Evolutionary conservation across 2,329 filamentous ascomycete genomes (phyloP).

Genomic region (Pezicula neosporulosa): DNA sequence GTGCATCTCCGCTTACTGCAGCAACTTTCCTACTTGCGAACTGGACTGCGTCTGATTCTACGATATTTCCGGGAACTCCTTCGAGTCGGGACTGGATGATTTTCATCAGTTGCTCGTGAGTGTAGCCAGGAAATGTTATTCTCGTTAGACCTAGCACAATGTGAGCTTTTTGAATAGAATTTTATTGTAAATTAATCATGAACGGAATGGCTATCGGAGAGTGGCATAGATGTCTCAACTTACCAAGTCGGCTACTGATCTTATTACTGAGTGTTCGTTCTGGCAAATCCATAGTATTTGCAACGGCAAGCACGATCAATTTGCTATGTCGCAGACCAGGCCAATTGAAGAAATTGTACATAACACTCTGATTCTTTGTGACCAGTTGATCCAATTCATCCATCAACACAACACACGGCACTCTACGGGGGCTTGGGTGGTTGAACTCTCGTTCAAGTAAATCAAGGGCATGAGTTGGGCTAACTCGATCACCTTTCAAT

Average conservation of each 20-base stretch:
- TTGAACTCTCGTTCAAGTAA: conserved; percentile 90
- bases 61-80: conserved; percentile 83
- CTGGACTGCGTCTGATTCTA: conserved; percentile 89
- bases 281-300: conserved; percentile 98
- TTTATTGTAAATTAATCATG: no score
- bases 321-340: conserved; percentile 86
- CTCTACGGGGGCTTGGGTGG: conserved; percentile 82
- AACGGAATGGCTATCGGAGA: no score
- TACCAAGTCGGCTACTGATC: conserved; percentile 81
- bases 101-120: conserved; percentile 93
- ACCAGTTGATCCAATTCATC: conserved; percentile 97
- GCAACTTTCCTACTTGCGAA: conserved; percentile 97
- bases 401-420: conserved; percentile 97
- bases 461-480: conserved; percentile 85
- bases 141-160: conserved; percentile 65
- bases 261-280: conserved; percentile 97
- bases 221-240: neutral
- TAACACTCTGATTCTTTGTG: conserved; percentile 97
- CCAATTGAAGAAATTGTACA: conserved; percentile 99
- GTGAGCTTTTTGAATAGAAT: conserved; percentile 2
- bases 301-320: conserved; percentile 92
- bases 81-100: conserved; percentile 94
- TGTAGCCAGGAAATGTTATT: conserved; percentile 97
- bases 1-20: conserved; percentile 90
- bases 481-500: conserved; percentile 87